phyloP scores from a whole-genome alignment of 1,139 yeast species.

The Petasospora rhodanensis region DNA sequence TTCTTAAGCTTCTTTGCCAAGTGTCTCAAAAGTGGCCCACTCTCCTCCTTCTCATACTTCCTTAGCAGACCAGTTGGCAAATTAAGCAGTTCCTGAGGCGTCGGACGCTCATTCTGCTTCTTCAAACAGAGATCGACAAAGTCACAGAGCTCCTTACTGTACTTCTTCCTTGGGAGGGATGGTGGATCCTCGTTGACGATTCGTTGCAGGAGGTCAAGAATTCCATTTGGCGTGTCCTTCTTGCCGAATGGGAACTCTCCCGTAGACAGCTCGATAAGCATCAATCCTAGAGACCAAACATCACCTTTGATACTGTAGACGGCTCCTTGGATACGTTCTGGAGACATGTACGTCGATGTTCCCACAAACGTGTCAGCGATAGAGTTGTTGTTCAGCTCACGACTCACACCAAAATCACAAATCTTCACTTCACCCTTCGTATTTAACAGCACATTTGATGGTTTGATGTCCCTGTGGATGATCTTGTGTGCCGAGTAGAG shows the following conservation, averaged over 20 bases:
- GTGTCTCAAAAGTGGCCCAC: conserved; percentile 24
- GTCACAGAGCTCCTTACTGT: conserved; percentile 42
- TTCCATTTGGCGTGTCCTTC: conserved; percentile 74
- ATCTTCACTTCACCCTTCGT: conserved; percentile 76
- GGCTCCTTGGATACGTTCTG: conserved; percentile 94
- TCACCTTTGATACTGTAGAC: conserved; percentile 90
- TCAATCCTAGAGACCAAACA: conserved; percentile 92
- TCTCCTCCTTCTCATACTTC: conserved; percentile 24
- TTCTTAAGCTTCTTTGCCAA: conserved; percentile 24
- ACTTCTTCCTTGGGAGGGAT: conserved; percentile 41
- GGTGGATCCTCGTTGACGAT: conserved; percentile 95
- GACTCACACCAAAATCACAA: conserved; percentile 92
- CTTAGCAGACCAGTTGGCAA: conserved; percentile 24
- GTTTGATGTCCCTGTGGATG: conserved; percentile 90
- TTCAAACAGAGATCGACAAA: conserved; percentile 66
- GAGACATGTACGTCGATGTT: conserved; percentile 96
- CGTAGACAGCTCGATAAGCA: conserved; percentile 81
- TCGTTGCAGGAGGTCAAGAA: conserved; percentile 81
- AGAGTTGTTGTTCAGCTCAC: conserved; percentile 78
- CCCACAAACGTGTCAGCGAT: conserved; percentile 97
- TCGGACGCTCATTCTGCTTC: conserved; percentile 56
- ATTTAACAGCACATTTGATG: conserved; percentile 79
- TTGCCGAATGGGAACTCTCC: conserved; percentile 67
- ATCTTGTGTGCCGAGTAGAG: conserved; percentile 78
- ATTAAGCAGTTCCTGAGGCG: conserved; percentile 52